Conservation (phyloP, 345 rosid genomes). For the Brassica rapa region DNA sequence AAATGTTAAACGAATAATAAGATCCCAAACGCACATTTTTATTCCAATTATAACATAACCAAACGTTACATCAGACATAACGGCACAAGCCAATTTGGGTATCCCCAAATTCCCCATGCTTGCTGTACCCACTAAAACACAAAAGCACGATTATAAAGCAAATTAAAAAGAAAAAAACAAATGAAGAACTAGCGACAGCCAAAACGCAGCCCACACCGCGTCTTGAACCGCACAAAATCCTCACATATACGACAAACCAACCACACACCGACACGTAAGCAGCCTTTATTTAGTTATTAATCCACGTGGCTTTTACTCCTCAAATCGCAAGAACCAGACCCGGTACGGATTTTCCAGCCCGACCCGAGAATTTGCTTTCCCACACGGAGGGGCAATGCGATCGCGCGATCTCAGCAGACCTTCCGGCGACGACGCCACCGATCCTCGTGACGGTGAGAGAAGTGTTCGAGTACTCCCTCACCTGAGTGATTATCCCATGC, state of each 20-base stretch:
- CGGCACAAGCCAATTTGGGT: conserved; percentile 16
- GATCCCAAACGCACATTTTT: conserved; percentile 23
- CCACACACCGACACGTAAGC: conserved; percentile 25
- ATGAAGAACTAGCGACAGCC: not conserved
- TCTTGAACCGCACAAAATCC: conserved; percentile 12
- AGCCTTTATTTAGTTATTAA: conserved; percentile 36
- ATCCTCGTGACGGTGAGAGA: conserved; percentile 86
- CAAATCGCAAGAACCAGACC: conserved; percentile 85
- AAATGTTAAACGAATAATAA: not conserved
- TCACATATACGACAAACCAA: conserved; percentile 37
- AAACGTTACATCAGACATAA: conserved; percentile 26
- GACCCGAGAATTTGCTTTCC: conserved; percentile 81
- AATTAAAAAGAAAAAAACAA: not conserved
- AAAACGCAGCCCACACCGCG: conserved; percentile 37
- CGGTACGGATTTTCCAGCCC: conserved; percentile 83
- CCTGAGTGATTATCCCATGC: conserved; percentile 92
- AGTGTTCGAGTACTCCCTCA: conserved; percentile 91
- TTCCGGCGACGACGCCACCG: conserved; percentile 43
- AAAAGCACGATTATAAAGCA: conserved; percentile 10
- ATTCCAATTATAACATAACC: conserved; percentile 21
- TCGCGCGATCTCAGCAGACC: conserved; percentile 45
- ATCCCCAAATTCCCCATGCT: conserved; percentile 38
- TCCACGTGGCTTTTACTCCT: conserved; percentile 20
- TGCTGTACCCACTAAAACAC: conserved; percentile 25
- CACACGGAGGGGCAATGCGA: conserved; percentile 70